These are phyloP conservation scores for Haplosporangium sp. DNA, from an alignment of 371 early-diverging fungal genomes.

Conservation along the genomic window DNA sequence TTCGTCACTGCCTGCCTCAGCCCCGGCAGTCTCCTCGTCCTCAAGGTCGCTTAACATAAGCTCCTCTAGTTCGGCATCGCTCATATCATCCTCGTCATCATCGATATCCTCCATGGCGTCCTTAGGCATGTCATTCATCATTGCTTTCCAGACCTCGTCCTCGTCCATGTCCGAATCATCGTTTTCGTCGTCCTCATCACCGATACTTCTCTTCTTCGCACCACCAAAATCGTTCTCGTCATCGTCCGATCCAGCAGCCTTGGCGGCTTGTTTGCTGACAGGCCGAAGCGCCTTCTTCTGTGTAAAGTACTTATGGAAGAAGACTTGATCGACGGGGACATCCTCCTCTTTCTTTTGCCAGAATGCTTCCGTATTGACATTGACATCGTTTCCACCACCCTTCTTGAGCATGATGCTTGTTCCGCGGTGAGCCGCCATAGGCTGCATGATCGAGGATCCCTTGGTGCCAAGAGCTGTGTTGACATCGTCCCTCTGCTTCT, in stretches of 20 bases:
- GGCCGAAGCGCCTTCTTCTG: slow-evolving; percentile 59
- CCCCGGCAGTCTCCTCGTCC: slow-evolving; percentile 39
- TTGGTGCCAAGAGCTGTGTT: slow-evolving; percentile 55
- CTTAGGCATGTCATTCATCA: slow-evolving; percentile 78
- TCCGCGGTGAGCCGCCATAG: slow-evolving; percentile 55
- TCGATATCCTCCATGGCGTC: slow-evolving; percentile 67
- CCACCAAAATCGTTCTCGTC: slow-evolving; percentile 50
- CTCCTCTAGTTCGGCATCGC: slow-evolving; percentile 62
- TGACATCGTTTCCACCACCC: slow-evolving; percentile 54
- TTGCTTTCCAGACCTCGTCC: slow-evolving; percentile 77
- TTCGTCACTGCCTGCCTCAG: slow-evolving; percentile 29
- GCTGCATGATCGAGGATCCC: slow-evolving; percentile 73
- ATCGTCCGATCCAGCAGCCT: slow-evolving; percentile 54
- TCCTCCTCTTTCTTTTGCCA: slow-evolving; percentile 66
- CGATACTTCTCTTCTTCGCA: slow-evolving; percentile 60
- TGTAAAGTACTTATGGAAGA: slow-evolving; percentile 88
- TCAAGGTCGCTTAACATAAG: slow-evolving; percentile 63
- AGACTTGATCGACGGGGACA: slow-evolving; percentile 76
- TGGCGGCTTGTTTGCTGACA: slow-evolving; percentile 50
- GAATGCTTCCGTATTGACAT: slow-evolving; percentile 73
- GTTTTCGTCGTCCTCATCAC: slow-evolving; percentile 57
- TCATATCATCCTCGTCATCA: slow-evolving; percentile 66
- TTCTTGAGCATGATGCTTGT: slow-evolving; percentile 56
- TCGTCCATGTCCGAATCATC: slow-evolving; percentile 68
- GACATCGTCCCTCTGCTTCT: slow-evolving; percentile 67